Evolutionary conservation across 345 rosid genomes (phyloP), one percentile per base, ranked within the genome.

Genomic region (Microthlaspi erraticum): DNA sequence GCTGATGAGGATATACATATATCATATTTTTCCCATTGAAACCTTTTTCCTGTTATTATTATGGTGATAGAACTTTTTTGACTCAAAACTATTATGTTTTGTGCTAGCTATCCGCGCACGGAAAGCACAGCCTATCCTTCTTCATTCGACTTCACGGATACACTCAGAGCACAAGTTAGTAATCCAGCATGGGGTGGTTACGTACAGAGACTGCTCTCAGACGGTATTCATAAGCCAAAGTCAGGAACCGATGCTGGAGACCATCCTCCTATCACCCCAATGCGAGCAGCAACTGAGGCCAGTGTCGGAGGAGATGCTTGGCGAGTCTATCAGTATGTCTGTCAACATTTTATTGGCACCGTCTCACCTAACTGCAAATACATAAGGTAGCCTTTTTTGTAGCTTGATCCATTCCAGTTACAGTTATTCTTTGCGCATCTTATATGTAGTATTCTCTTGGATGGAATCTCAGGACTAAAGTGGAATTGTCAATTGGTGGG

Each of bases 211-310:
- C 81, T 93, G 68, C 91, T 91, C 64, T 72, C 78, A 66, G 94
- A 82, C 7, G 90, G 92, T 48, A 88, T 81, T 77, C 74, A 78
- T 42, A 86, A 84, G 80, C 96, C 97, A 54, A 81, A 79, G 36
- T 82, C 75, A 14, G 98, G 97, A 73, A 86, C 87, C 0, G 98
- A 93, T 81, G 97, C 78, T n/a, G 98, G 98, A 62, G 97, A 93
- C 72, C 98, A 93, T 82, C 98, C 98, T 77, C 98, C 98, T 72
- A 91, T 93, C 60, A 93, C 98, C 51, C 96, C 97, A 16, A 85
- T 93, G 85, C 83, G 74, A 67, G 75, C 85, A 64, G 96, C 94
- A 46, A 83, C 84, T 39, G 97, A 91, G 84, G 84, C 75, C 77
- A 67, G 74, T 79, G 78, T 93, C 8, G 96, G 87, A 39, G 82